A percentile compares a stretch with the other conserved stretches of the same genome.
These are phyloP conservation scores for Hypoxylon cercidicola DNA, from an alignment of 495 filamentous ascomycete genomes.

Conservation along the genomic window DNA sequence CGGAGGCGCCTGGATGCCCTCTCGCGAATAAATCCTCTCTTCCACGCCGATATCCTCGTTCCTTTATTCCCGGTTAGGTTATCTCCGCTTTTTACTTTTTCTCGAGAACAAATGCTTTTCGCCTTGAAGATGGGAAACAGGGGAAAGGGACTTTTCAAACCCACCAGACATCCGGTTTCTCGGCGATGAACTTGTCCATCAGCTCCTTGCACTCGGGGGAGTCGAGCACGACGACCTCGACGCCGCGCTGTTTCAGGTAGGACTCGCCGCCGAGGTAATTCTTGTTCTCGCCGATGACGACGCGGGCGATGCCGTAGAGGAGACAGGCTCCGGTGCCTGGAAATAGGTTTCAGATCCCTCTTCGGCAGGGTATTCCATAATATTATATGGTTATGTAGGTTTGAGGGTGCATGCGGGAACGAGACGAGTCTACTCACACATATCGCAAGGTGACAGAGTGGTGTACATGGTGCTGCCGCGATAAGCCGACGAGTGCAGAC, in stretches of 20 bases:
- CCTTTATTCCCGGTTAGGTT: slow-evolving; percentile 55
- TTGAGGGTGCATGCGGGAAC: too few species aligned
- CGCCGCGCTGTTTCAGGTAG: slow-evolving; percentile 73
- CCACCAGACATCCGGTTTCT: slow-evolving; percentile 81
- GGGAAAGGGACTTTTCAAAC: slow-evolving; percentile 38
- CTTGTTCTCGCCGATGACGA: slow-evolving; percentile 86
- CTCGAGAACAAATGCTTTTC: too few species aligned
- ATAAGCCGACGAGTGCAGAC: slow-evolving; percentile 76
- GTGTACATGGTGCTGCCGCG: slow-evolving; percentile 83
- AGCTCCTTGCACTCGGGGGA: slow-evolving; percentile 74
- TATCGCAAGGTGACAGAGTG: slow-evolving; percentile 86
- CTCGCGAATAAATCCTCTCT: slow-evolving; percentile 56
- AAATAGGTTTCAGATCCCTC: background rate
- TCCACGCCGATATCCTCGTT: slow-evolving; percentile 80
- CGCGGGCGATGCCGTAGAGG: slow-evolving; percentile 80
- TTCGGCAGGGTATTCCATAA: background rate
- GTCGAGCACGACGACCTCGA: slow-evolving; percentile 79
- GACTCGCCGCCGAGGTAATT: slow-evolving; percentile 83
- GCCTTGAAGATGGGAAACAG: background rate
- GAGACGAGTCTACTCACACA: slow-evolving; percentile 66
- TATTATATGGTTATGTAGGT: too few species aligned
- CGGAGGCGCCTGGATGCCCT: slow-evolving; percentile 24
- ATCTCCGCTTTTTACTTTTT: slow-evolving; percentile 2
- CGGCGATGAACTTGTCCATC: slow-evolving; percentile 80
- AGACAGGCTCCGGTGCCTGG: slow-evolving; percentile 75